These are phyloP conservation scores for Erigeron philadelphicus DNA, from an alignment of 140 eudicot species.

Conservation along the genomic window DNA sequence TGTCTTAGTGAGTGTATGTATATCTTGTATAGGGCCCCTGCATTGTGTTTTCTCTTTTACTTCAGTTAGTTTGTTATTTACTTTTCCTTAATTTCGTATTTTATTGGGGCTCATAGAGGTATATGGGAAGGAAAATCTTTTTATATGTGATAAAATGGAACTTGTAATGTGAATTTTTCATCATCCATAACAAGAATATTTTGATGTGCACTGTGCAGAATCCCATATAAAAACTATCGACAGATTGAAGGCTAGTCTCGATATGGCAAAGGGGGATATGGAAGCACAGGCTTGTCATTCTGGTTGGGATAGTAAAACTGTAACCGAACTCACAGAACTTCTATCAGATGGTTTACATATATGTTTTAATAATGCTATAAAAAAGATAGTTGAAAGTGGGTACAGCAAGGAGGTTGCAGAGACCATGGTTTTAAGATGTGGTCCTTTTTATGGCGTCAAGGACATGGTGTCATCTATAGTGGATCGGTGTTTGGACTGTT, in stretches of 20 bases:
- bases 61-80: no score
- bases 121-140: no score
- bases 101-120: no score
- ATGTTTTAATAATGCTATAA: slow-evolving; percentile 35
- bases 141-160: no score
- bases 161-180: background rate
- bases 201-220: background rate
- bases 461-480: slow-evolving; percentile 46
- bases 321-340: slow-evolving; percentile 36
- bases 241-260: slow-evolving; percentile 13
- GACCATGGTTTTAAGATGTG: slow-evolving; percentile 35
- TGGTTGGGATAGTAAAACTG: slow-evolving; percentile 45
- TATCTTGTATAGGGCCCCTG: no score
- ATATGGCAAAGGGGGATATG: slow-evolving; percentile 17
- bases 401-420: slow-evolving; percentile 46
- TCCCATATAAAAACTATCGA: background rate
- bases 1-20: no score
- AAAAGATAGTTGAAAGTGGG: slow-evolving; percentile 41
- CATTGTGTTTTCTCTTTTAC: no score
- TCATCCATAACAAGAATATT: slow-evolving; percentile 1
- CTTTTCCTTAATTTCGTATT: no score
- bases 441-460: slow-evolving; percentile 42
- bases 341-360: slow-evolving; percentile 30
- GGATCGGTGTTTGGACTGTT: slow-evolving; percentile 41
- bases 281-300: slow-evolving; percentile 9